Conservation (phyloP, 2,329 filamentous ascomycete genomes). For the Fusarium sp. region DNA sequence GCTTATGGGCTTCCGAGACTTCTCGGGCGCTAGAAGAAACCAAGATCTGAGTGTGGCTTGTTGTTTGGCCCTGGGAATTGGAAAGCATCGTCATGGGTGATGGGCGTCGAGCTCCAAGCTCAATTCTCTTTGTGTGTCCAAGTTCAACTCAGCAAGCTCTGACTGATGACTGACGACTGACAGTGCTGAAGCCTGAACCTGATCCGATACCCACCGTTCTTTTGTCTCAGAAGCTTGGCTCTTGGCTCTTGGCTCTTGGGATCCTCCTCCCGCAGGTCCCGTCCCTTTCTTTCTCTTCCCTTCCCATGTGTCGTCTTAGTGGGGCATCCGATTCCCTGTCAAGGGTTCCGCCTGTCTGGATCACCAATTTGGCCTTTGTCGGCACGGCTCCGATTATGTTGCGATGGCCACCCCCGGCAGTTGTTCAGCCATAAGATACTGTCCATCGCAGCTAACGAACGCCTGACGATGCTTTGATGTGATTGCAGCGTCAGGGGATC, state of each 20-base stretch:
- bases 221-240: slow-evolving; percentile 23
- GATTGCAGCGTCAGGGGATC: slow-evolving; percentile 16
- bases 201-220: slow-evolving; percentile 12
- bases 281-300: background rate
- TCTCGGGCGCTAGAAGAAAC: slow-evolving; percentile 35
- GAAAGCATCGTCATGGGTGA: slow-evolving; percentile 26
- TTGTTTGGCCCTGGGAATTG: background rate
- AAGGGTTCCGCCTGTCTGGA: slow-evolving; percentile 35
- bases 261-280: slow-evolving; percentile 7
- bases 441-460: slow-evolving; percentile 28
- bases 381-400: slow-evolving; percentile 27
- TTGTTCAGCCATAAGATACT: slow-evolving; percentile 25
- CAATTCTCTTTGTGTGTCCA: background rate
- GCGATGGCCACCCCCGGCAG: slow-evolving; percentile 26
- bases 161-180: background rate
- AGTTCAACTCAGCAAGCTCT: background rate
- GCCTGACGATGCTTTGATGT: slow-evolving; percentile 24
- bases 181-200: background rate
- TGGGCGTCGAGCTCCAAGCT: slow-evolving; percentile 7
- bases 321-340: slow-evolving; percentile 37
- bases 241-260: background rate
- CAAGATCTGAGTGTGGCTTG: slow-evolving; percentile 17
- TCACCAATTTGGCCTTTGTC: slow-evolving; percentile 35
- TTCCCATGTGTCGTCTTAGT: slow-evolving; percentile 8
- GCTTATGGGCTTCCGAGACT: slow-evolving; percentile 29